Percentiles rank a stretch among this genome's conserved stretches.
These are phyloP conservation scores for Boletus subcaerulescens DNA, from an alignment of 768 basidiomycete species.

Conservation along the genomic window DNA sequence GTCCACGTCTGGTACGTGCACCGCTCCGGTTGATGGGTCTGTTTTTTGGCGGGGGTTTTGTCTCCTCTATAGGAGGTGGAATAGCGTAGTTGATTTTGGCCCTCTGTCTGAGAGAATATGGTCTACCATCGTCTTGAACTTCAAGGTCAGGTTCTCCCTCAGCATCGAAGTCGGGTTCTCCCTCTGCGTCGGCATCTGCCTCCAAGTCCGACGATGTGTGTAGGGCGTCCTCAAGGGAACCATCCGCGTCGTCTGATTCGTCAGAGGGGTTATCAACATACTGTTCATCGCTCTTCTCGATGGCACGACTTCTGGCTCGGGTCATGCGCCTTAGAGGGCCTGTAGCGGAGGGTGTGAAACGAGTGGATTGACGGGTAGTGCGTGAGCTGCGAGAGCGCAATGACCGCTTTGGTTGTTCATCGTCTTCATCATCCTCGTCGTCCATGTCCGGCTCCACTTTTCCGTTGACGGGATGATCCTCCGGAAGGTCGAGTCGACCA, in stretches of 20 bases:
- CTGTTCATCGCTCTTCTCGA: constrained; percentile 47
- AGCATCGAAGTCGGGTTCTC: constrained; percentile 38
- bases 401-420: constrained; percentile 18
- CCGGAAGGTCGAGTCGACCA: constrained; percentile 12
- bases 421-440: constrained; percentile 34
- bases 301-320: constrained; percentile 25
- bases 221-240: constrained; percentile 53
- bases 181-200: constrained; percentile 36
- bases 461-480: constrained; percentile 17
- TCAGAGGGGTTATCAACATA: constrained; percentile 49
- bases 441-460: constrained; percentile 19
- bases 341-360: neutral
- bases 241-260: constrained; percentile 54
- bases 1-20: constrained; percentile 42
- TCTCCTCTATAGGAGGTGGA: constrained; percentile 76
- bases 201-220: constrained; percentile 40
- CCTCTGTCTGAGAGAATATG: constrained; percentile 64
- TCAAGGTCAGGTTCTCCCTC: constrained; percentile 41
- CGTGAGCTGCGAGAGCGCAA: constrained; percentile 22
- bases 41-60: constrained; percentile 38
- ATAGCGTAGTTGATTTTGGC: constrained; percentile 73
- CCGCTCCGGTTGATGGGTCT: constrained; percentile 41
- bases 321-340: constrained; percentile 11
- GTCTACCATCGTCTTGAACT: constrained; percentile 36
- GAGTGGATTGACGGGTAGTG: constrained; percentile 23